Evolutionary conservation across 2,329 filamentous ascomycete species (phyloP), one percentile per base, ranked within the genome.

Genomic region (Talaromyces rugulosus): DNA sequence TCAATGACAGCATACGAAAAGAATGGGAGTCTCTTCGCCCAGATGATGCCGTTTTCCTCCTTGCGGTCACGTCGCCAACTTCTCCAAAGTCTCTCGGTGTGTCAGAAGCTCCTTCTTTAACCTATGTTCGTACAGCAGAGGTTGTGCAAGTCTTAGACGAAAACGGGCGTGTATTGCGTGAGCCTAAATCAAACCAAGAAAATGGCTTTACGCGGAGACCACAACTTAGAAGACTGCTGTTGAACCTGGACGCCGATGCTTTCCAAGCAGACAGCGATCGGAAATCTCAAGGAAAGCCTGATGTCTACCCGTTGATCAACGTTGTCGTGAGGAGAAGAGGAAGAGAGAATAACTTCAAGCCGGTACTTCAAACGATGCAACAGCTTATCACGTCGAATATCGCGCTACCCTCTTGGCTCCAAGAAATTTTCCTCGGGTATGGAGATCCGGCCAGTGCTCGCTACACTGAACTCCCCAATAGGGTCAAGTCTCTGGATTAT

Each of bases 391-490:
- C 96, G 36, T 92, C 92, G 0, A 91, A 96, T 68, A 88, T 94
- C 23, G 90, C 91, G 6, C 82, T 98, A 59, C 92, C 95, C 14
- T 85, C 88, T 2, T 99, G 95, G 95, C 82, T 99, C 51, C 92
- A 96, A 70, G 95, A 98, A 67, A 94, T 98, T 9, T 99, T 98
- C 75, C 81, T 99, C n/a, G 95, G 95, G 3, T 98, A 96, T 74
- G 95, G 95, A 54, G 93, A 99, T 75, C 94, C 95, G 62, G 85
- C 91, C 33, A 89, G 90, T 62, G 95, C 95, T 36, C 90, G 87
- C 27, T 96, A 96, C 78, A 92, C 90, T 65, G 88, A 92, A 57
- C 79, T 99, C 16, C 79, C 90, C 1, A 95, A 92, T 73, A 85
- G 88, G 62, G 82, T 96, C 65, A 87, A 87, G 69, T 90, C 85